phyloP scores from a whole-genome alignment of 1,139 yeast genomes.

The Debaryomycetaceae sp. region DNA sequence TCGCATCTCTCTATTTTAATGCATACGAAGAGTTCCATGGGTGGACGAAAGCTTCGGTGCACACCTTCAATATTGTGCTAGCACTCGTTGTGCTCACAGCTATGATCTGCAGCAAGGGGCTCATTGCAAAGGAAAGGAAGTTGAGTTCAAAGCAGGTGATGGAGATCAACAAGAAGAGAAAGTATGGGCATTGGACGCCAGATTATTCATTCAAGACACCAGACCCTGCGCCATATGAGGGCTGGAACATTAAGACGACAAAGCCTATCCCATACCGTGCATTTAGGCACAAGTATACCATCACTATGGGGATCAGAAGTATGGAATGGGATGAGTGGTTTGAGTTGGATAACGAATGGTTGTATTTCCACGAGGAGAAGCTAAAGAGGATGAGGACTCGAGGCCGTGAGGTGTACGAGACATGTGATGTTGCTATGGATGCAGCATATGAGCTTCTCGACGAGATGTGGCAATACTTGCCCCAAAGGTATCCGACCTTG shows the following conservation, averaged over 20 bases:
- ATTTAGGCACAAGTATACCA: conserved; percentile 52
- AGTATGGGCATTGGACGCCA: conserved; percentile 50
- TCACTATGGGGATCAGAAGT: conserved; percentile 63
- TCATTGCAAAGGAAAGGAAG: background rate
- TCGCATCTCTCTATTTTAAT: conserved; percentile 1
- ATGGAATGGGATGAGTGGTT: conserved; percentile 62
- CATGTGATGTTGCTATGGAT: conserved; percentile 48
- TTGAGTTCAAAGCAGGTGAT: conserved; percentile 1
- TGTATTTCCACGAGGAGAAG: conserved; percentile 50
- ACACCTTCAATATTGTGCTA: conserved; percentile 1
- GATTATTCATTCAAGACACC: conserved; percentile 47
- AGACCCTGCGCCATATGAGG: conserved; percentile 39
- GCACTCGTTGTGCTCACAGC: background rate
- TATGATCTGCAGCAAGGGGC: background rate
- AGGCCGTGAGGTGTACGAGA: conserved; percentile 48
- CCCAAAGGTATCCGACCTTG: conserved; percentile 55
- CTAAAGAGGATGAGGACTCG: conserved; percentile 42
- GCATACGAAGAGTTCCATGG: conserved; percentile 1
- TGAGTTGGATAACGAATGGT: conserved; percentile 65
- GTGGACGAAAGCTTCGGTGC: conserved; percentile 1
- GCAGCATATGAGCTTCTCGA: conserved; percentile 57
- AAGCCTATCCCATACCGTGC: conserved; percentile 61
- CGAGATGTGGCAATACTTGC: conserved; percentile 52
- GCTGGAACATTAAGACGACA: conserved; percentile 51
- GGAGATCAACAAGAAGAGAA: conserved; percentile 32